Base-by-base conservation (phyloP, 208 protist species). In the Crithidia thermophila region DNA sequence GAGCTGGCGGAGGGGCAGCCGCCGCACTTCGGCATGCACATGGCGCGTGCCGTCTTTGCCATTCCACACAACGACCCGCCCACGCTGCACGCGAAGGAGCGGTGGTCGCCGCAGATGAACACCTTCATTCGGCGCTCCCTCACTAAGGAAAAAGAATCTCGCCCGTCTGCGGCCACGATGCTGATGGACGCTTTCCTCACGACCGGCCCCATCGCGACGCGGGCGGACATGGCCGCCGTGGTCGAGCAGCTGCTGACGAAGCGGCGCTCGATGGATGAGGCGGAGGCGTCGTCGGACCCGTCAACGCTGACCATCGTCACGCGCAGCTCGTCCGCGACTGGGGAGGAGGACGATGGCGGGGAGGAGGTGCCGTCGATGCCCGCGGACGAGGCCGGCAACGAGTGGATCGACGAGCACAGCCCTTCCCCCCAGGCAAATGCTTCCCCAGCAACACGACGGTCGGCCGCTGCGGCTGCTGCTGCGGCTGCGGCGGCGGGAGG, bases 1-100 rank as follows among this genome's bases (percentile, higher is more conserved):
- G 98, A 99, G 61, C 94, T 99, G 89, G 98, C 97, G 33, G 95
- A 99, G 75, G 84, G 80, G 18, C 84, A 84, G 16, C 97, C 96
- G 28, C 98, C 98, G 28, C 84, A 97, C 67, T 62, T 85, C 25
- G 95, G 95, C 40, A 84, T 97, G 52, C 95, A 97, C 70, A 82
- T 84, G 7, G 83, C 87, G 4, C 88, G 87, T 4, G 75, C 81
- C 2, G 59, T 96, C 18, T 91, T 88, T 39, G 66, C 82, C 46
- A 94, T 96, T 57, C 84, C 91, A 7, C 84, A 85, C 55, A 76
- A 84, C 50, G 82, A 87, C 39, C 87, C 91, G 8, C 91, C 91
- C 13, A 87, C 87, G 11, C 63, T 96, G 61, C 80, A 87, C 23
- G 65, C 80, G n/a, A 91, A 89, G 71, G 88, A 96, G 34, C 69